These are phyloP conservation scores for Batkoa obscura DNA, from an alignment of 371 early-diverging fungal genomes.

Conservation along the genomic window DNA sequence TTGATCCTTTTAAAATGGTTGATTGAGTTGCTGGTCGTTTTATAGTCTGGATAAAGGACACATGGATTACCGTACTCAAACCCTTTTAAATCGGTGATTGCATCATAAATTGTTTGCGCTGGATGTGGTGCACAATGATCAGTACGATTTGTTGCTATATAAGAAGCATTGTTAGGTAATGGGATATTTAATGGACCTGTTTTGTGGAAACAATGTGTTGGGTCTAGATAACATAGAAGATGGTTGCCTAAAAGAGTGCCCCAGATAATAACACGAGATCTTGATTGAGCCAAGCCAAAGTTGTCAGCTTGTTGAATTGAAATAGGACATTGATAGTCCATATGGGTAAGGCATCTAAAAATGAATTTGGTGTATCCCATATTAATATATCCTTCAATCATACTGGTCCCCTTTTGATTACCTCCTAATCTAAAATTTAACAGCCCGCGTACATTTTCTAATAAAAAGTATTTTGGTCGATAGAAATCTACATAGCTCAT, in stretches of 20 bases:
- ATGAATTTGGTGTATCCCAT: conserved; percentile 38
- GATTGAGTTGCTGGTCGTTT: neutral
- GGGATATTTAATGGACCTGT: conserved; percentile 14
- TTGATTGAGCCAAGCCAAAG: conserved; percentile 30
- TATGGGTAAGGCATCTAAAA: conserved; percentile 27
- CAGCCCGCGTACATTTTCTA: conserved; percentile 40
- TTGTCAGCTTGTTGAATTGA: conserved; percentile 33
- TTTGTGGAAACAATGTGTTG: conserved; percentile 20
- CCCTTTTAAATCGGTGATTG: conserved; percentile 33
- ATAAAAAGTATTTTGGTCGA: conserved; percentile 30
- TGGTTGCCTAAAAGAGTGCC: conserved; percentile 23
- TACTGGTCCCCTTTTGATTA: conserved; percentile 18
- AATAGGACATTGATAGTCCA: conserved; percentile 38
- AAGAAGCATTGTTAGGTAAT: conserved; percentile 14
- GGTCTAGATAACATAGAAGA: conserved; percentile 29
- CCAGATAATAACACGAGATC: conserved; percentile 35
- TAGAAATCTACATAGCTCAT: conserved; percentile 41
- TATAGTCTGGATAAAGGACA: conserved; percentile 12
- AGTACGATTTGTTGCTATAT: conserved; percentile 16
- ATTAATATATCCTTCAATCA: conserved; percentile 22
- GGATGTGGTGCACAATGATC: conserved; percentile 26
- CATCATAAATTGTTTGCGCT: conserved; percentile 25
- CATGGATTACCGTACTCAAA: conserved; percentile 32
- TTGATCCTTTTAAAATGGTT: conserved; percentile 2
- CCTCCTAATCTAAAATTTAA: conserved; percentile 24